phyloP scores from a whole-genome alignment of 768 basidiomycete genomes.

The Rubroboletus satanas region DNA sequence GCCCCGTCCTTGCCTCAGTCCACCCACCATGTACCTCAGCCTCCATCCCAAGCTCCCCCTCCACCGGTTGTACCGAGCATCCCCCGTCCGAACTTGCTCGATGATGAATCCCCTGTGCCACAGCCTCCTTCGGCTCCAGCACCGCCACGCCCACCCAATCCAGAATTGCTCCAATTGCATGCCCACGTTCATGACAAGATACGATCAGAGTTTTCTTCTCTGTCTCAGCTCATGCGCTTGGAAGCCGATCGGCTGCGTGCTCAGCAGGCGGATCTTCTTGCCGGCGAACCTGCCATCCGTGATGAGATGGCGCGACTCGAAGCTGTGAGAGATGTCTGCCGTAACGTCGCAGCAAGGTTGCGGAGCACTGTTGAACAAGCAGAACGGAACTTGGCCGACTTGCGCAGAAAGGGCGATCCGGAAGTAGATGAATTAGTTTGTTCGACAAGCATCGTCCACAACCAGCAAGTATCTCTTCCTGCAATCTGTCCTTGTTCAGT shows the following conservation, averaged over 20 bases:
- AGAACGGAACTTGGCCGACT: constrained; percentile 70
- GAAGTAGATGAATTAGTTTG: constrained; percentile 97
- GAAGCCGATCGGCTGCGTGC: constrained; percentile 76
- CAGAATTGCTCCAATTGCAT: constrained; percentile 81
- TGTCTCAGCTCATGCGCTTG: constrained; percentile 57
- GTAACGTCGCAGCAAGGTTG: constrained; percentile 66
- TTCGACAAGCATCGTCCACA: constrained; percentile 92
- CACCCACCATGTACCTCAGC: constrained; percentile 19
- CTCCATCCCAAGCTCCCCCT: constrained; percentile 19
- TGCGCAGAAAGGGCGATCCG: constrained; percentile 82
- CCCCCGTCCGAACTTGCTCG: constrained; percentile 56
- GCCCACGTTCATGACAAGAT: constrained; percentile 73
- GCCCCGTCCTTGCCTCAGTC: constrained; percentile 23
- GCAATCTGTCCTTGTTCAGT: not conserved
- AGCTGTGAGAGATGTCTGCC: constrained; percentile 90
- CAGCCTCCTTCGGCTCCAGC: constrained; percentile 34
- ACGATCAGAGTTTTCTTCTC: constrained; percentile 63
- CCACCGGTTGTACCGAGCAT: constrained; percentile 10
- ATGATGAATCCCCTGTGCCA: constrained; percentile 46
- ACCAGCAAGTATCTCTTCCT: constrained; percentile 59
- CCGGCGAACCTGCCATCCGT: constrained; percentile 88
- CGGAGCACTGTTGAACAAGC: constrained; percentile 59
- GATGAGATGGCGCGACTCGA: constrained; percentile 95
- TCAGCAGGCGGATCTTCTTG: constrained; percentile 78
- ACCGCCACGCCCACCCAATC: constrained; percentile 85